Base-by-base conservation (phyloP, 1,284 basidiomycete species). In the Cryptococcus sp. region DNA sequence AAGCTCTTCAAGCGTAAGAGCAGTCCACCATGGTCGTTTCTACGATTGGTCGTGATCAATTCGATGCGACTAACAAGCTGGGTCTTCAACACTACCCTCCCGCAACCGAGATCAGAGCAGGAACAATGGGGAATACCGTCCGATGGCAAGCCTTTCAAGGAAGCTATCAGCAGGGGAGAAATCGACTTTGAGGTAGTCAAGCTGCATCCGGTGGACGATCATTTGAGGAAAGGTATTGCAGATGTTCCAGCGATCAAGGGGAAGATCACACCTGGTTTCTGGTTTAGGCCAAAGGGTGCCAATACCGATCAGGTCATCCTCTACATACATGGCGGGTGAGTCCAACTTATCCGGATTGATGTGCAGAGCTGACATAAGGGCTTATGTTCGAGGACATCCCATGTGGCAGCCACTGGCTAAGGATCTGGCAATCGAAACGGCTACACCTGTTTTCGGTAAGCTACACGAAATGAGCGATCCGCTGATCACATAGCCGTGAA, bases 301-400 rank as follows among this genome's bases (percentile, higher is more conserved):
- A 32, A 45, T 11, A 58, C 52, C 4, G 64, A 64, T 40, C 60
- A 53, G 55, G 55, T 64, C 5, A 54, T 67, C n/a, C 45, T 67
- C 19, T 66, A 67, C 50, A 53, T 63, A 28, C 58, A 62, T 42
- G 63, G 63, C 45, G 63, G 63, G 63, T 65, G 51, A 59, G 61
- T 57, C 18, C 18, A 5, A 13, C 18, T 21, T 13, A 24, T 3
- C 16, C 19, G 1, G 46, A 25, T 4, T 18, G 36, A 37, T n/a
- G 36, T 46, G 16, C 10, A 23, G 14, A n/a, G 24, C 18, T 32
- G 50, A 58, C 28, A 22, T 19, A 7, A 63, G 61, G 7, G 57
- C 46, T 5, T 63, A 64, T 46, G 51, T 60, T 22, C 34, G 47
- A 24, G 61, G 61, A 16, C 63, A 66, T 50, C 61, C 63, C 9